Base-by-base conservation (phyloP, 176 grass and related monocot species). In the Typha latifolia region DNA sequence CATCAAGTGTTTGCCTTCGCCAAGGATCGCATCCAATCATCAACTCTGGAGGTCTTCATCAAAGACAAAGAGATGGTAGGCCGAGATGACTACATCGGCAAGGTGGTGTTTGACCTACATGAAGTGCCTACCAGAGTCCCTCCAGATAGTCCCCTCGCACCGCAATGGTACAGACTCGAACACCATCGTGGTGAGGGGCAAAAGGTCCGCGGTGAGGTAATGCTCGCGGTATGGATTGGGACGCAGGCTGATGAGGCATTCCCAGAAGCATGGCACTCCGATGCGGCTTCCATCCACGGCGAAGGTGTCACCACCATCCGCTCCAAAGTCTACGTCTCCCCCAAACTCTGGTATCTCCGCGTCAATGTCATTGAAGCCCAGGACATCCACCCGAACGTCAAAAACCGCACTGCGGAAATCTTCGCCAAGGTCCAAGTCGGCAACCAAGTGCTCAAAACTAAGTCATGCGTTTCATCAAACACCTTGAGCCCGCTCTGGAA, bases 271-370 rank as follows among this genome's bases (percentile, higher is more conserved):
- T 91, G 92, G 92, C 85, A 96, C 82, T 86, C 88, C 0, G 92
- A 91, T 84, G 92, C 92, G 6, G 92, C 87, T 27, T 51, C 74
- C 5, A 85, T 86, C 49, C 77, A 80, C 32, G 85, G 85, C 7
- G 85, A 86, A 62, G 85, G 85, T 50, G 80, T 89, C 2, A 32
- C 82, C 14, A 84, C 79, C 69, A 82, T 89, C 4, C 77, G 88
- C 4, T 91, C 92, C 51, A 96, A 96, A 77, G 88, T 82, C 22
- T 96, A 96, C 32, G 82, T 89, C 3, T 91, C 92, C 0, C 92
- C 92, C 32, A 91, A 91, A 79, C 85, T 96, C 4, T 96, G 92
- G 88, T 91, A 96, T 71, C 88, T 96, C 73, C 83, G 92, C 23
- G 88, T 91, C 0, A 89, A 96, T 48, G 74, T 96, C 1, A 89